phyloP scores from a whole-genome alignment of 306 rosid genomes.

The Vicia faba region DNA sequence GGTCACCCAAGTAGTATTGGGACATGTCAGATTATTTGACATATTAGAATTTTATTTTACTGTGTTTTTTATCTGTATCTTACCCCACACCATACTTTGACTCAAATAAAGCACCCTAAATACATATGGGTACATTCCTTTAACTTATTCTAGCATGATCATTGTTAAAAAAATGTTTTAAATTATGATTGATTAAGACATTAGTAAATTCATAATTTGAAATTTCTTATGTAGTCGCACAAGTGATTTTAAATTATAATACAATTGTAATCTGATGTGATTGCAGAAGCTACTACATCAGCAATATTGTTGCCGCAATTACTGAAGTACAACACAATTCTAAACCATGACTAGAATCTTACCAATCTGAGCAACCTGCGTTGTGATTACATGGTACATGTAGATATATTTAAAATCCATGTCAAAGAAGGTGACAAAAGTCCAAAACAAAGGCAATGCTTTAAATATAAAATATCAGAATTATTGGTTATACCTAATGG shows the following conservation, averaged over 20 bases:
- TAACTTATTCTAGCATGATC: conserved; percentile 4
- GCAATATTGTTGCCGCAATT: too few relatives aligned
- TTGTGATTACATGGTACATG: too few relatives aligned
- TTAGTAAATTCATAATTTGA: too few relatives aligned
- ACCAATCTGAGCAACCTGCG: too few relatives aligned
- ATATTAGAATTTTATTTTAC: conserved; percentile 29
- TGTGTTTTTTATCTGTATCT: conserved; percentile 23
- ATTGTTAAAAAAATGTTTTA: not conserved
- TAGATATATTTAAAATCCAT: not conserved
- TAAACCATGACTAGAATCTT: too few relatives aligned
- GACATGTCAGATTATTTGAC: conserved; percentile 28
- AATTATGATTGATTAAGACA: not conserved
- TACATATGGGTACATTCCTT: conserved; percentile 25
- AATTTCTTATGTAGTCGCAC: too few relatives aligned
- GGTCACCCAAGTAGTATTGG: conserved; percentile 27
- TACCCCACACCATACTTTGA: conserved; percentile 33
- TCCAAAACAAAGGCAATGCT: not conserved
- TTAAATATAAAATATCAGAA: not conserved
- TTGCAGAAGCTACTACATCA: too few relatives aligned
- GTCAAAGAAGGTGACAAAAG: conserved; percentile 21
- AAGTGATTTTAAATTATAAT: too few relatives aligned
- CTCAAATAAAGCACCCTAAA: conserved; percentile 29
- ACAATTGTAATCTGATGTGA: too few relatives aligned
- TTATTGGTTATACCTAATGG: conserved; percentile 3
- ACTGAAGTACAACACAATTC: too few relatives aligned